Conservation (phyloP, 345 rosid species). For the Mangifera indica region DNA sequence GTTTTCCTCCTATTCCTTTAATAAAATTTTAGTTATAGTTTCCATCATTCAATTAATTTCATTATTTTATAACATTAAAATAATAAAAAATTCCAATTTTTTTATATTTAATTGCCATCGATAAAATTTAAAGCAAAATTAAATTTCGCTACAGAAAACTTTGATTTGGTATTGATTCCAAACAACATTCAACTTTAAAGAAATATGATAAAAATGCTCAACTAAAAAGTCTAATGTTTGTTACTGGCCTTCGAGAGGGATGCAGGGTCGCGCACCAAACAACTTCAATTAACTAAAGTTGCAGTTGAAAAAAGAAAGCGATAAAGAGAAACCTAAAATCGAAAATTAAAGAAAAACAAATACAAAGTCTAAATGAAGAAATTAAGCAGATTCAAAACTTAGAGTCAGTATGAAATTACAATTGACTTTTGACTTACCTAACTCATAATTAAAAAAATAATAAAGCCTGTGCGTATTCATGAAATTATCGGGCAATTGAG, state of each 20-base stretch:
- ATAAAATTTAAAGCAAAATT: too few species aligned
- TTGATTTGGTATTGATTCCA: too few species aligned
- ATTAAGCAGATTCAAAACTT: neutral
- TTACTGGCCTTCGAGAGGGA: neutral
- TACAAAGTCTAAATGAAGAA: neutral
- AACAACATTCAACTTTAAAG: neutral
- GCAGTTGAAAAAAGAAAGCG: neutral
- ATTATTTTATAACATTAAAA: too few species aligned
- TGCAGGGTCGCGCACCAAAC: slow-evolving; percentile 1
- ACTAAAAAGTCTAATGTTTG: neutral
- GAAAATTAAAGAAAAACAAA: neutral
- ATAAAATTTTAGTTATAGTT: too few species aligned
- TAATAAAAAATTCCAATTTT: too few species aligned
- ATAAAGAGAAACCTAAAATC: neutral
- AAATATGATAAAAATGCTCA: neutral
- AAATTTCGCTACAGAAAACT: too few species aligned
- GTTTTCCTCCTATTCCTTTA: too few species aligned
- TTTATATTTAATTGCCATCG: too few species aligned
- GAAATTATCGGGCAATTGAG: neutral
- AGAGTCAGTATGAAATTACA: neutral
- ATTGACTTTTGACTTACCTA: slow-evolving; percentile 16
- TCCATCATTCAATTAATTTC: too few species aligned
- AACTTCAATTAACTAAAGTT: neutral
- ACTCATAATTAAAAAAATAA: slow-evolving; percentile 1
- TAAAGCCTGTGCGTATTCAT: neutral